These are phyloP conservation scores for Tetrahymena borealis DNA, from an alignment of 73 alveolate genomes.

Conservation along the genomic window DNA sequence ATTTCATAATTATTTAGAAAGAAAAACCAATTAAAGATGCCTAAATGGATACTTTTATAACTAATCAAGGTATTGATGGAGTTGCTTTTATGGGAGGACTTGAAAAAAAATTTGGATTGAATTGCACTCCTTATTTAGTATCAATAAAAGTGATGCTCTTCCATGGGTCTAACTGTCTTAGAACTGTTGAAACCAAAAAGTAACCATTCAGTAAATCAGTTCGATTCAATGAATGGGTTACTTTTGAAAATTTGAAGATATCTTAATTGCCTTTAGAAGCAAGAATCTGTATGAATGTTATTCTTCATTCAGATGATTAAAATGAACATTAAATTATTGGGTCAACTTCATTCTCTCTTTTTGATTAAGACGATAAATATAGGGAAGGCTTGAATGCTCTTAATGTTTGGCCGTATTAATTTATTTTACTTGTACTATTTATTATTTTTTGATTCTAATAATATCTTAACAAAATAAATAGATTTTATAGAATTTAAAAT, in stretches of 20 bases:
- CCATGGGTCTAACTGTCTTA: conserved; percentile 37
- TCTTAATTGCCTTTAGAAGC: conserved; percentile 55
- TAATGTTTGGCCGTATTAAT: conserved; percentile 50
- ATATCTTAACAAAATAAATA: not conserved
- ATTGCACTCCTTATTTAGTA: conserved; percentile 40
- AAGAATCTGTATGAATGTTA: conserved; percentile 42
- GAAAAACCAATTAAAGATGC: not conserved
- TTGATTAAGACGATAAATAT: conserved; percentile 34
- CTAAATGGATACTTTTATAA: not conserved
- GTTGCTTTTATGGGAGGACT: conserved; percentile 29
- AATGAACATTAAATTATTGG: conserved; percentile 45
- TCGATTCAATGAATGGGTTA: conserved; percentile 34
- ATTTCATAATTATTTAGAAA: not conserved
- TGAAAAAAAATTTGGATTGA: conserved; percentile 34
- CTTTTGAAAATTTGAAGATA: conserved; percentile 35
- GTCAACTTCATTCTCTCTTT: conserved; percentile 42
- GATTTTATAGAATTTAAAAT: conserved; percentile 38
- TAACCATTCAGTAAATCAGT: conserved; percentile 40
- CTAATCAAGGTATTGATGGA: conserved; percentile 19
- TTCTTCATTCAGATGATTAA: conserved; percentile 26
- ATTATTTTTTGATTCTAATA: not conserved
- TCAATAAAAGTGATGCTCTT: conserved; percentile 34
- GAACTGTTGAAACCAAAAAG: conserved; percentile 33
- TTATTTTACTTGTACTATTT: not conserved
- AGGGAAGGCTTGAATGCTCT: conserved; percentile 25